Evolutionary conservation across 306 rosid species (phyloP).

Genomic region (Sindora glabra): DNA sequence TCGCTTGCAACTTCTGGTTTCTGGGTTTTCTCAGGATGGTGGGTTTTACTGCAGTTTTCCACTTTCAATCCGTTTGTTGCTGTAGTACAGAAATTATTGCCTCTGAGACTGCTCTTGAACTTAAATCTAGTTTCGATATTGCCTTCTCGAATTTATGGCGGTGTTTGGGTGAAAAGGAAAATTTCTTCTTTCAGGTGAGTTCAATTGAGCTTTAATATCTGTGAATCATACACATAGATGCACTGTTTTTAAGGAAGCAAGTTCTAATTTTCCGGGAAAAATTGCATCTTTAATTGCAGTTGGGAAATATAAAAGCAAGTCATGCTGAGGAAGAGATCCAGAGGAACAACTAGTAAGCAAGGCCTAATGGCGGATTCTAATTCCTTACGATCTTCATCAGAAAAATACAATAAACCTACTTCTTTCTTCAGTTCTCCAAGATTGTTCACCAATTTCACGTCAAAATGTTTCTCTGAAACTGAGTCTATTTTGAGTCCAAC

Average conservation of each 20-base stretch:
- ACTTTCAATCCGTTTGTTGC: not conserved
- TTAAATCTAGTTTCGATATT: not conserved
- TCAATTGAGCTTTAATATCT: not conserved
- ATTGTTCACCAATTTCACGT: slow-evolving; percentile 43
- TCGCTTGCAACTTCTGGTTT: slow-evolving; percentile 21
- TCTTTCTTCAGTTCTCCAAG: slow-evolving; percentile 55
- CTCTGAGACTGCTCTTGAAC: not conserved
- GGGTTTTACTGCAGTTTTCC: slow-evolving; percentile 4
- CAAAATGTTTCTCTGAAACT: slow-evolving; percentile 40
- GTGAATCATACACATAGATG: not conserved
- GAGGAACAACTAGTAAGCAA: slow-evolving; percentile 12
- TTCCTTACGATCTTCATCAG: slow-evolving; percentile 34
- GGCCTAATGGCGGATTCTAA: slow-evolving; percentile 50
- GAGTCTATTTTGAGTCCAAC: slow-evolving; percentile 73
- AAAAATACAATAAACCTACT: slow-evolving; percentile 25
- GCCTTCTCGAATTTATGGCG: slow-evolving; percentile 1
- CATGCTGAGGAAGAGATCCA: slow-evolving; percentile 19
- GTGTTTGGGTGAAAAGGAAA: slow-evolving; percentile 12
- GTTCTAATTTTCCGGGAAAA: not conserved
- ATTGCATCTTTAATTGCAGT: slow-evolving; percentile 12
- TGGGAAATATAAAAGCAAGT: slow-evolving; percentile 15
- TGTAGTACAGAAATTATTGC: not conserved
- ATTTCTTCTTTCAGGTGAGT: slow-evolving; percentile 19
- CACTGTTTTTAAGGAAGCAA: not conserved
- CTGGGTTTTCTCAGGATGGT: slow-evolving; percentile 15